These are phyloP conservation scores for Nemania sp. DNA, from an alignment of 2,329 filamentous ascomycete genomes.

Conservation along the genomic window DNA sequence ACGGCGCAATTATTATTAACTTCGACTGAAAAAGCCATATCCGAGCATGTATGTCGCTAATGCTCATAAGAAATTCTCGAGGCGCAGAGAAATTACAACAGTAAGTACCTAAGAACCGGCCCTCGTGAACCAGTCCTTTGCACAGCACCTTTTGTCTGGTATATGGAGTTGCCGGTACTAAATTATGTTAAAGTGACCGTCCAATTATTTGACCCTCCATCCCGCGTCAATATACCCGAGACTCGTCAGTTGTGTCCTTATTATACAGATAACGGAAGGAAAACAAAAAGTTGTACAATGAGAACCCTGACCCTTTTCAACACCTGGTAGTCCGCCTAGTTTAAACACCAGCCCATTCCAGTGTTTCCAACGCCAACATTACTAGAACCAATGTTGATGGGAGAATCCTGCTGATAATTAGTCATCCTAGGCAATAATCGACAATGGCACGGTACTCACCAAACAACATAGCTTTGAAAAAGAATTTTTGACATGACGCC, in stretches of 20 bases:
- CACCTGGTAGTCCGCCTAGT: background rate
- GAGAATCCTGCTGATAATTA: constrained; percentile 68
- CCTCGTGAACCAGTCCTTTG: too few species aligned
- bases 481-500: constrained; percentile 89
- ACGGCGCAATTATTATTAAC: too few species aligned
- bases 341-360: constrained; percentile 72
- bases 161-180: too few species aligned
- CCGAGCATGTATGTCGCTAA: too few species aligned
- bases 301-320: background rate
- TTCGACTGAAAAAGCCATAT: too few species aligned
- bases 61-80: too few species aligned
- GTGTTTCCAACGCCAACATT: constrained; percentile 86
- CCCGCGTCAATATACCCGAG: too few species aligned
- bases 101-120: too few species aligned
- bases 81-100: too few species aligned
- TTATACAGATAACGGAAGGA: constrained; percentile 1
- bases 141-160: too few species aligned
- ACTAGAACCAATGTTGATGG: constrained; percentile 90
- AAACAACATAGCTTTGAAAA: constrained; percentile 96
- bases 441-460: constrained; percentile 59
- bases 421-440: constrained; percentile 4
- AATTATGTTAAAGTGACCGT: too few species aligned
- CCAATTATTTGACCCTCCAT: too few species aligned
- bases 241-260: constrained; percentile 2
- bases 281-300: background rate